Conservation (phyloP, 2,329 filamentous ascomycete genomes). For the Stagonosporopsis chrysanthemi region DNA sequence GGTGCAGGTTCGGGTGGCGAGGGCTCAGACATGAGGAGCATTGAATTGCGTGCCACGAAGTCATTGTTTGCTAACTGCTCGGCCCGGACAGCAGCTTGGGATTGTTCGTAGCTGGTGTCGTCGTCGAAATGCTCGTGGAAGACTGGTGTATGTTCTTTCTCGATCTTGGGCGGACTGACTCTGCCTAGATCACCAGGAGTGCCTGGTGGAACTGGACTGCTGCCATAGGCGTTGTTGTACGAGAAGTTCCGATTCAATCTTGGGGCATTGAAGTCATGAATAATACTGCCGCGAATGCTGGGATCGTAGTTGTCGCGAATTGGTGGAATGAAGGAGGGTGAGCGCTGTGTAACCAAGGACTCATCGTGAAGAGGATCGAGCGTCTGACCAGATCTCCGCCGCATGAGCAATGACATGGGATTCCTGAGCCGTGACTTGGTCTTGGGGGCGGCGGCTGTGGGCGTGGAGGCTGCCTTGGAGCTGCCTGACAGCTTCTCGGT, state of each 20-base stretch:
- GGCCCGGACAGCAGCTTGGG: constrained; percentile 54
- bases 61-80: constrained; percentile 58
- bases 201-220: constrained; percentile 16
- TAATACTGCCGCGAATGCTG: constrained; percentile 67
- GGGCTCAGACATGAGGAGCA: constrained; percentile 37
- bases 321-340: constrained; percentile 53
- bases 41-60: constrained; percentile 55
- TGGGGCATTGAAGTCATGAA: constrained; percentile 71
- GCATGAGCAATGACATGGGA: constrained; percentile 66
- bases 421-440: constrained; percentile 64
- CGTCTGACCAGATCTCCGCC: constrained; percentile 63
- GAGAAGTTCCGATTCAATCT: constrained; percentile 56
- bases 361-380: constrained; percentile 58
- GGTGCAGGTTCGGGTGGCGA: constrained; percentile 29
- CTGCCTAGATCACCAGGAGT: constrained; percentile 31
- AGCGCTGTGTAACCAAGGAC: constrained; percentile 58
- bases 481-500: constrained; percentile 41
- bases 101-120: constrained; percentile 51
- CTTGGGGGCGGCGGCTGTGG: constrained; percentile 36
- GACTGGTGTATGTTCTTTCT: constrained; percentile 62
- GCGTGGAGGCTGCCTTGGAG: constrained; percentile 30
- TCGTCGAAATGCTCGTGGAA: constrained; percentile 70
- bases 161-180: constrained; percentile 46
- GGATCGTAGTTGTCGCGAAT: constrained; percentile 69
- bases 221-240: constrained; percentile 42